Evolutionary conservation across 208 protist species (phyloP).

Genomic region (Acanthamoeba castellanii): DNA sequence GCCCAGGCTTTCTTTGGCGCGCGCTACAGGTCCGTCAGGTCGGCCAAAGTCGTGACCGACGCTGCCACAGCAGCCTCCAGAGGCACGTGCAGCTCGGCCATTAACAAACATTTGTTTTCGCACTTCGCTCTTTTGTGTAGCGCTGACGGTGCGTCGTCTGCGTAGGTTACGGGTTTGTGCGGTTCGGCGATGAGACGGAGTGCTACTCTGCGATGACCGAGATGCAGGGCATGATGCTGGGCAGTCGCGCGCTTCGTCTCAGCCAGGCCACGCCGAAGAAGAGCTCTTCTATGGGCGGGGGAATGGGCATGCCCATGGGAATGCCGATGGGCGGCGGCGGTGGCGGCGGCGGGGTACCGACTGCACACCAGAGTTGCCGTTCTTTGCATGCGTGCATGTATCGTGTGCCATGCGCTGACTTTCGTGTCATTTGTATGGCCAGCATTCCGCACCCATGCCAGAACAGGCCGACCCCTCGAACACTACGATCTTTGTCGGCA

Average conservation of each 20-base stretch:
- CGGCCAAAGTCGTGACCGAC: background rate
- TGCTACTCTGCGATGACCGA: conserved; percentile 7
- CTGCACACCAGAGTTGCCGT: background rate
- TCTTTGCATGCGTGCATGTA: no score
- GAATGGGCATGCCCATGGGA: background rate
- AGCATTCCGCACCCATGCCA: background rate
- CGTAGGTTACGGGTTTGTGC: background rate
- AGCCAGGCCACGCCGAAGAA: conserved; percentile 36
- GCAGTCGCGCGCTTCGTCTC: background rate
- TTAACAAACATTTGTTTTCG: no score
- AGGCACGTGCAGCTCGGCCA: background rate
- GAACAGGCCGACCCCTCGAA: background rate
- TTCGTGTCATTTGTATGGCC: background rate
- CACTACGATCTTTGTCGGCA: conserved; percentile 36
- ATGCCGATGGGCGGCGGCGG: background rate
- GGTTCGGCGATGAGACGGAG: background rate
- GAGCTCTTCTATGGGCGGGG: background rate
- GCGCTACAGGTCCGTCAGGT: background rate
- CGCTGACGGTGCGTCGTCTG: background rate
- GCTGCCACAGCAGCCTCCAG: background rate
- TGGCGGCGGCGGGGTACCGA: background rate
- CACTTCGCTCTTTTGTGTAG: no score
- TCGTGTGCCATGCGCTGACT: no score
- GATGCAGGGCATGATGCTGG: conserved; percentile 12
- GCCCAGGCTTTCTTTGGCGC: background rate